Evolutionary conservation across 805 yeast genomes (phyloP).

Genomic region (Cyberlindnera suaveolens): DNA sequence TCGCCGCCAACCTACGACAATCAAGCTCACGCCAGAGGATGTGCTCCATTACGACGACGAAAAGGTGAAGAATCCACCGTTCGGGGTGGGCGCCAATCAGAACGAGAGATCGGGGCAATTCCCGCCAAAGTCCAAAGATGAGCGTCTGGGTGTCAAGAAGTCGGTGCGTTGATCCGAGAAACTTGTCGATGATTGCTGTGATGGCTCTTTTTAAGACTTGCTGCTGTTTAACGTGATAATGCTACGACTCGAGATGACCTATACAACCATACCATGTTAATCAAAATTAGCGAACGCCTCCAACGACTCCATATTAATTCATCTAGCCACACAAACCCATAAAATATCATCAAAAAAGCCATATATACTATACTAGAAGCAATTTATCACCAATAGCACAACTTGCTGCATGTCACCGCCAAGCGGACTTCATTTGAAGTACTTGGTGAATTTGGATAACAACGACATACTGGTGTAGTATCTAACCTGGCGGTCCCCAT

Average conservation of each 20-base stretch:
- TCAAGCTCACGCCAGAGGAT: conserved; percentile 64
- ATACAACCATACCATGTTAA: background rate
- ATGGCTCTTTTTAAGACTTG: background rate
- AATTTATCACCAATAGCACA: background rate
- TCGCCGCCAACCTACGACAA: conserved; percentile 65
- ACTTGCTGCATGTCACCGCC: background rate
- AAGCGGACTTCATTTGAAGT: conserved; percentile 12
- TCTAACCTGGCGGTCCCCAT: conserved; percentile 17
- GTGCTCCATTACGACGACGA: conserved; percentile 32
- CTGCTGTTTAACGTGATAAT: background rate
- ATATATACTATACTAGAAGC: background rate
- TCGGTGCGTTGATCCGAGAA: background rate
- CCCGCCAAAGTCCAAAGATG: conserved; percentile 13
- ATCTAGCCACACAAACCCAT: no score
- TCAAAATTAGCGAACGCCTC: background rate
- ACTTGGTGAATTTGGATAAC: conserved; percentile 19
- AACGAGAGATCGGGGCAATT: conserved; percentile 9
- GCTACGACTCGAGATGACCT: background rate
- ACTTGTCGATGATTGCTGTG: background rate
- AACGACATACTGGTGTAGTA: conserved; percentile 22
- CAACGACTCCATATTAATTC: background rate
- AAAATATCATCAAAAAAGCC: no score
- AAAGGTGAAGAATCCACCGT: conserved; percentile 7
- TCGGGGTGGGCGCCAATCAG: conserved; percentile 12
- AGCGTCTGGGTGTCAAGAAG: conserved; percentile 18